These are phyloP conservation scores for Fraxinus sp. DNA, from an alignment of 305 asterid species.

Conservation along the genomic window DNA sequence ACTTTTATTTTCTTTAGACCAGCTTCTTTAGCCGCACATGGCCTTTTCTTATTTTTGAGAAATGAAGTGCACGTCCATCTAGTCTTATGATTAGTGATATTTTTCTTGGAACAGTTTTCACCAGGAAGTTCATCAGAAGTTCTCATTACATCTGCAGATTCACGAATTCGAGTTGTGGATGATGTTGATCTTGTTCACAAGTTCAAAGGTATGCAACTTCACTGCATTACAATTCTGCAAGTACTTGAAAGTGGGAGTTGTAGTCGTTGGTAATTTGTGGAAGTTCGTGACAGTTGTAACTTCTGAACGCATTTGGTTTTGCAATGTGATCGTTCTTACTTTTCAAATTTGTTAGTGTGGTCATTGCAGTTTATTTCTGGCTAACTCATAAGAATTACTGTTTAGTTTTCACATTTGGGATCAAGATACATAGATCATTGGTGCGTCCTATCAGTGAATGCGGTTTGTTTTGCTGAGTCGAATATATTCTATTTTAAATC, in stretches of 20 bases:
- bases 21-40: background rate
- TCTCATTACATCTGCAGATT: constrained; percentile 90
- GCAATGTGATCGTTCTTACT: background rate
- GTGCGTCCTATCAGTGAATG: background rate
- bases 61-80: background rate
- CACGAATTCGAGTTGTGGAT: constrained; percentile 84
- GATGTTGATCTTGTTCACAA: constrained; percentile 83
- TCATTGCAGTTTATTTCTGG: background rate
- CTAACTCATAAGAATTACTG: background rate
- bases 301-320: background rate
- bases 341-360: background rate
- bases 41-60: background rate
- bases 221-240: background rate
- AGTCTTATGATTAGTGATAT: constrained; percentile 27
- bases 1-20: constrained; percentile 2
- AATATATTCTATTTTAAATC: background rate
- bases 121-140: constrained; percentile 97
- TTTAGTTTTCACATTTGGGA: background rate
- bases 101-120: constrained; percentile 60
- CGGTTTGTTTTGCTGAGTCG: background rate
- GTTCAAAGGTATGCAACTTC: constrained; percentile 68
- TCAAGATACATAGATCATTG: background rate
- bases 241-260: background rate
- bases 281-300: background rate
- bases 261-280: background rate